Base-by-base conservation (phyloP, 1,284 basidiomycete genomes). In the Prillingera fragicola region DNA sequence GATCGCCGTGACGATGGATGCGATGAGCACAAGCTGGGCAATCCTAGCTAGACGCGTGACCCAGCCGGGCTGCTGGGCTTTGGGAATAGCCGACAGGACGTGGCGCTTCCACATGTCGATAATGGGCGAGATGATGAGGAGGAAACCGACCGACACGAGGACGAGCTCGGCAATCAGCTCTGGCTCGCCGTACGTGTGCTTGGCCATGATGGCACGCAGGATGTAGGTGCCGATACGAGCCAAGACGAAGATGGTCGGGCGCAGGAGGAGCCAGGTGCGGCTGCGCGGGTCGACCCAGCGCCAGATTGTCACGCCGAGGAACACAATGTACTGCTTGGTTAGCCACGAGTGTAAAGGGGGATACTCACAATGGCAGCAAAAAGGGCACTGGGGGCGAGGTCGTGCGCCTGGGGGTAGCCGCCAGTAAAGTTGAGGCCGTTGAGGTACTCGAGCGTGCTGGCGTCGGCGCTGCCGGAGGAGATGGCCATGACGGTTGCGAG, bases 381-480 rank as follows among this genome's bases (percentile, higher is more conserved):
- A 41, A 65, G 31, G 37, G 63, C 61, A 19, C 54, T 56, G 4
- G 63, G 63, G 6, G 60, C 63, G 2, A 65, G 49, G 46, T 65
- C 63, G 2, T 18, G 33, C 1, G 48, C 38, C 25, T 43, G 43
- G 4, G 62, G 62, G 41, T 50, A 52, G 8, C 61, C 61, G 12
- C 61, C 61, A 4, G 61, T 55, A 22, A 61, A 61, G 54, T 60
- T 61, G 50, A 59, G 50, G 15, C 48, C 28, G 42, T 42, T 29
- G 29, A 59, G 50, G n/a, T 8, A 33, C 14, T 8, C n/a, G n/a
- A n/a, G 36, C 21, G 36, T 8, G 17, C 14, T 8, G 32, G 32
- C 8, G 32, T 8, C 14, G 9, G 32, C 9, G 32, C n/a, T n/a
- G n/a, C n/a, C n/a, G n/a, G n/a, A n/a, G n/a, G n/a, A n/a, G n/a